These are phyloP conservation scores for Apiotrichum sp. DNA, from an alignment of 1,284 basidiomycete species.

Conservation along the genomic window DNA sequence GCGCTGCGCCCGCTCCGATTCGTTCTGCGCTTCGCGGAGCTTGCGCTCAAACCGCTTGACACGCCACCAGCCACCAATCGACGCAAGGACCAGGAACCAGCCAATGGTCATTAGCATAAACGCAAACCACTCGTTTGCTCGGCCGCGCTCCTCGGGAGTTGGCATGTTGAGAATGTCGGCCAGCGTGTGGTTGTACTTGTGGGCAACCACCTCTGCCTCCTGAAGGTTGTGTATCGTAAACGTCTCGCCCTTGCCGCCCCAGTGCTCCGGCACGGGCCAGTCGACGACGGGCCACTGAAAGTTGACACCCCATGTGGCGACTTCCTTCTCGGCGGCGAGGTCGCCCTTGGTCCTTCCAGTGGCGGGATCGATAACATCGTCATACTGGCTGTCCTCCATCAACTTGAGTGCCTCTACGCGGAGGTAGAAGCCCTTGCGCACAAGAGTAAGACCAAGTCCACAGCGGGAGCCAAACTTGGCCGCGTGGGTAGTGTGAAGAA, in stretches of 20 bases:
- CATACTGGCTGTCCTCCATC: slow-evolving; percentile 37
- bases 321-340: slow-evolving; percentile 34
- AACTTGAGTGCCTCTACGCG: slow-evolving; percentile 50
- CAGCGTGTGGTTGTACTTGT: slow-evolving; percentile 39
- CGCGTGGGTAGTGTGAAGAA: slow-evolving; percentile 89
- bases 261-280: background rate
- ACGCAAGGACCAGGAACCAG: slow-evolving; percentile 81
- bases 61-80: slow-evolving; percentile 72
- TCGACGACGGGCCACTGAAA: background rate
- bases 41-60: slow-evolving; percentile 59
- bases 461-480: slow-evolving; percentile 90
- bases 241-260: slow-evolving; percentile 4
- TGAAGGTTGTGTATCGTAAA: slow-evolving; percentile 45
- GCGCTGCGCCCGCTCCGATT: slow-evolving; percentile 36
- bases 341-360: slow-evolving; percentile 25
- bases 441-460: slow-evolving; percentile 88
- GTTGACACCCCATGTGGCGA: slow-evolving; percentile 22
- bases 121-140: slow-evolving; percentile 70
- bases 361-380: slow-evolving; percentile 24
- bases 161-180: slow-evolving; percentile 28
- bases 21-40: slow-evolving; percentile 31
- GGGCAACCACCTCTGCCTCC: slow-evolving; percentile 43
- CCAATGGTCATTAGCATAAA: slow-evolving; percentile 89
- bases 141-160: slow-evolving; percentile 42
- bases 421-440: slow-evolving; percentile 86